Conservation (phyloP, 208 protist species). For the Wallacemonas collosoma region DNA sequence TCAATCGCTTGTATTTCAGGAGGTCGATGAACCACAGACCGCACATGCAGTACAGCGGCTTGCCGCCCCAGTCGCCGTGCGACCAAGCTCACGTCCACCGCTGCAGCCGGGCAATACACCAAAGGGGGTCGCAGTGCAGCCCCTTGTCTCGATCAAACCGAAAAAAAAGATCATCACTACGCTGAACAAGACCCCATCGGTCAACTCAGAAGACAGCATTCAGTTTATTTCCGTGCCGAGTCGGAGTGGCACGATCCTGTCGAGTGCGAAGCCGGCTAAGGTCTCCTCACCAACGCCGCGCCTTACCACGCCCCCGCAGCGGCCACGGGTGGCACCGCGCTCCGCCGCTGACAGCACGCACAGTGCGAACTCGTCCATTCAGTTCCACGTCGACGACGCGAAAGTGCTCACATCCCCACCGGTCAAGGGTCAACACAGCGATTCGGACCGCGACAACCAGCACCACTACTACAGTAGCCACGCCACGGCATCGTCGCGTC, state of each 20-base stretch:
- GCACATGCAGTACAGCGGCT: not conserved
- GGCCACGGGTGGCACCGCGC: not conserved
- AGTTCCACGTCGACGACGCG: slow-evolving; percentile 24
- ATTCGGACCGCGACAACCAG: not conserved
- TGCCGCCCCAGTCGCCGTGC: not conserved
- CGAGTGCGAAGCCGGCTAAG: not conserved
- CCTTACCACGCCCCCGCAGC: not conserved
- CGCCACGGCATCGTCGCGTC: not conserved
- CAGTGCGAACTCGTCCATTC: slow-evolving; percentile 20
- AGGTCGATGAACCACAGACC: slow-evolving; percentile 23
- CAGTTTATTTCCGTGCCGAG: slow-evolving; percentile 8
- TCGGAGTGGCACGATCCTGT: not conserved
- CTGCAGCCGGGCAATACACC: not conserved
- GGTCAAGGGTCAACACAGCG: too few relatives aligned
- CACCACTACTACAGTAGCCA: slow-evolving; percentile 10
- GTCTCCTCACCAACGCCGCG: not conserved
- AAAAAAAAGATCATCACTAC: slow-evolving; percentile 8
- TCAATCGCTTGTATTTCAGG: slow-evolving; percentile 56
- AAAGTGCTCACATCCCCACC: not conserved
- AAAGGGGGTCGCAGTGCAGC: not conserved
- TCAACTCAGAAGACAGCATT: slow-evolving; percentile 8
- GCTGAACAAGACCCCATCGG: not conserved
- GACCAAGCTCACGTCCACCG: not conserved
- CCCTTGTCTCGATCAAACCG: slow-evolving; percentile 1
- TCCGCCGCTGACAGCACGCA: not conserved